Evolutionary conservation across 305 asterid genomes (phyloP).

Genomic region (Fraxinus floribunda): DNA sequence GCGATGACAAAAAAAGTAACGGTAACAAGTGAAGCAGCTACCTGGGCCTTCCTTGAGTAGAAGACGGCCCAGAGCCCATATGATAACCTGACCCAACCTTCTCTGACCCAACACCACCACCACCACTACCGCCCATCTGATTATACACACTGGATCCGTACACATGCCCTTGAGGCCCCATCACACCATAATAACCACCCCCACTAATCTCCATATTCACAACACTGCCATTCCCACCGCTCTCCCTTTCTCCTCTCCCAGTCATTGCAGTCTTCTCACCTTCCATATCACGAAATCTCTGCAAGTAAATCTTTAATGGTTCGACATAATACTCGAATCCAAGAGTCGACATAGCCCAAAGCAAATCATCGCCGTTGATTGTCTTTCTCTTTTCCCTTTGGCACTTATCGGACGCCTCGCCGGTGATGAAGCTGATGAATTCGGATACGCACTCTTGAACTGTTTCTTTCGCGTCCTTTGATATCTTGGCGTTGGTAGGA

Average conservation of each 20-base stretch:
- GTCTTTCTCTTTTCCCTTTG: constrained; percentile 83
- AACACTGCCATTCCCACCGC: constrained; percentile 37
- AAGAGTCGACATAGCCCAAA: constrained; percentile 86
- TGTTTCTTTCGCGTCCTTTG: constrained; percentile 79
- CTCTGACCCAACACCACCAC: background rate
- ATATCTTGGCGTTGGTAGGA: constrained; percentile 82
- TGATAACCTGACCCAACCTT: background rate
- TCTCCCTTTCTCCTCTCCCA: constrained; percentile 39
- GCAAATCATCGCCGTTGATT: constrained; percentile 79
- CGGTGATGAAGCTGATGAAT: constrained; percentile 85
- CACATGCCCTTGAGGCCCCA: constrained; percentile 51
- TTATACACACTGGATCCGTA: constrained; percentile 42
- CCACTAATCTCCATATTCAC: constrained; percentile 38
- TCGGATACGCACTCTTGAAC: constrained; percentile 91
- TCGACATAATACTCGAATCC: constrained; percentile 86
- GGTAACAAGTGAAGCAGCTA: constrained; percentile 11
- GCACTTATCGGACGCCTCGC: constrained; percentile 88
- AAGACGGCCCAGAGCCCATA: constrained; percentile 15
- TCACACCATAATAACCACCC: constrained; percentile 43
- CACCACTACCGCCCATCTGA: constrained; percentile 6
- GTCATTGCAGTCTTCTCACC: constrained; percentile 74
- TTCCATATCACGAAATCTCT: constrained; percentile 77
- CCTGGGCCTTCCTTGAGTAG: constrained; percentile 19
- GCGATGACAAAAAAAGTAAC: background rate
- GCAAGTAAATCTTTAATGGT: constrained; percentile 71